Evolutionary conservation across 2,329 filamentous ascomycete genomes (phyloP), one percentile per base, ranked within the genome.

Genomic region (Fusarium sp.): DNA sequence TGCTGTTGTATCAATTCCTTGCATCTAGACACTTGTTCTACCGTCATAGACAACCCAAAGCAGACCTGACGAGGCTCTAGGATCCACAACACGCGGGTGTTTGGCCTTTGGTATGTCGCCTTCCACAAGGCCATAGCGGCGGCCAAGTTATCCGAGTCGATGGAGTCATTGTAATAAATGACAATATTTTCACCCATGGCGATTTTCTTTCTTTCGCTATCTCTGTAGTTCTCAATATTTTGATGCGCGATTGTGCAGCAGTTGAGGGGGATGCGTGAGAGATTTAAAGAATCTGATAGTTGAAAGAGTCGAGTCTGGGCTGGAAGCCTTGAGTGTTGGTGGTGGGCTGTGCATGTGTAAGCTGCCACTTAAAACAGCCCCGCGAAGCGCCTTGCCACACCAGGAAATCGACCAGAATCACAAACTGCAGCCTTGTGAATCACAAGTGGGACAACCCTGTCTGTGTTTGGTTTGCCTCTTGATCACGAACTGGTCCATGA

Each of bases 101-200:
- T 69, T 14, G 56, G 44, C 17, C 42, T 62, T 5, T 47, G 31
- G 31, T 36, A 28, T 13, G 57, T 68, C 17, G 65, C 72, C 42
- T 51, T 57, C 49, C 52, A 62, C 49, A 74, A 50, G 15, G 68
- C 72, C 60, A 67, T 59, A 15, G 72, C 72, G 17, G 72, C 70
- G 34, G 72, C 70, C 52, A 64, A 47, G 51, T 74, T 74, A 31
- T 74, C 72, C 54, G 72, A 74, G 54, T 74, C 72, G 57, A 74
- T 74, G 11, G 62, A 70, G 62, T 74, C 72, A 71, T 74, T 74
- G 39, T 73, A 74, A 55, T 68, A 74, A 43, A 74, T 71, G 43
- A 74, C 47, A 45, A 74, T 54, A 33, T 62, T 52, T 54, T 69
- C 60, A 34, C 57, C 62, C 69, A 72, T 72, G 33, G 40, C 45